phyloP scores from a whole-genome alignment of 768 basidiomycete genomes.

The Fistulinella prunicolor region DNA sequence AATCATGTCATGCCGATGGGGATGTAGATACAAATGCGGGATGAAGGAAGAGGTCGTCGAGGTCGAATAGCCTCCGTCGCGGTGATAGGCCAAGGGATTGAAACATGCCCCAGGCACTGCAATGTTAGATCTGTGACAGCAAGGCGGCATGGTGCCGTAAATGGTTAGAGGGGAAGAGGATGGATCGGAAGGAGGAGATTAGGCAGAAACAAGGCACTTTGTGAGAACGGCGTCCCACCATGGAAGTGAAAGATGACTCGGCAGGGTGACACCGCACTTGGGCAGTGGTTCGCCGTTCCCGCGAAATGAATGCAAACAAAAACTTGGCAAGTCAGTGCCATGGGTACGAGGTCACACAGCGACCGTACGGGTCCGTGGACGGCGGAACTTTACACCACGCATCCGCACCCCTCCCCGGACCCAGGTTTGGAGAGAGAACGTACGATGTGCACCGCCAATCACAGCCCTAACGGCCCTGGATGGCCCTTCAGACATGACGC shows the following conservation, averaged over 20 bases:
- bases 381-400: constrained; percentile 22
- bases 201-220: constrained; percentile 17
- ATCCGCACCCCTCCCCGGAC: too few relatives aligned
- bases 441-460: constrained; percentile 14
- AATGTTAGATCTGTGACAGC: constrained; percentile 30
- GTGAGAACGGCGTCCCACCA: constrained; percentile 19
- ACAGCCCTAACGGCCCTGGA: constrained; percentile 14
- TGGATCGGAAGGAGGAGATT: constrained; percentile 22
- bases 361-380: constrained; percentile 15
- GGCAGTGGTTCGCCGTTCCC: constrained; percentile 22
- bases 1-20: constrained; percentile 29
- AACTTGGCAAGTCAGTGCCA: constrained; percentile 19
- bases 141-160: constrained; percentile 24
- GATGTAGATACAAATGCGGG: constrained; percentile 28
- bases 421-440: too few relatives aligned
- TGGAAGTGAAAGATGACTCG: constrained; percentile 19
- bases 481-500: too few relatives aligned
- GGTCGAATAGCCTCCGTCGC: constrained; percentile 32
- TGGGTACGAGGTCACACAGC: constrained; percentile 12
- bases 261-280: constrained; percentile 17
- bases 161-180: constrained; percentile 12
- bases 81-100: constrained; percentile 33
- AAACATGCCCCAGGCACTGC: constrained; percentile 37
- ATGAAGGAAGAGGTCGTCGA: constrained; percentile 29
- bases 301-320: constrained; percentile 21